A percentile compares a stretch with the other conserved stretches of the same genome.
Evolutionary conservation across 805 yeast species (phyloP).

Genomic region (Wickerhamomyces bovis): DNA sequence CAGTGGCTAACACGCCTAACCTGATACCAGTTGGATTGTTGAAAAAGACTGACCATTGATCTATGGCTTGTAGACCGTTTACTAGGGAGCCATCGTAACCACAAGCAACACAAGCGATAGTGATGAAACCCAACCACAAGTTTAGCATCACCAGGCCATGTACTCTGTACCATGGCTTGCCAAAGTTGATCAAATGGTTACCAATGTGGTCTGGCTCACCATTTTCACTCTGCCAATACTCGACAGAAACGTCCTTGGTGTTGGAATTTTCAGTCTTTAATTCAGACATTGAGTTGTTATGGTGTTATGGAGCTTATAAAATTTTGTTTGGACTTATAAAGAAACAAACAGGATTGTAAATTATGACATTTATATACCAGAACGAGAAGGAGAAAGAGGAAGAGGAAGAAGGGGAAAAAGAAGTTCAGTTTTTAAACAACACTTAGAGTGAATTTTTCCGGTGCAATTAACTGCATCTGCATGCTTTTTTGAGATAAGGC

Average conservation of each 20-base stretch:
- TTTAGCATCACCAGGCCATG: slow-evolving; percentile 35
- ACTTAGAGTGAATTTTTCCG: too few species aligned
- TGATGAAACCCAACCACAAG: slow-evolving; percentile 32
- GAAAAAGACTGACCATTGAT: slow-evolving; percentile 35
- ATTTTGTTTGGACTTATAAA: too few species aligned
- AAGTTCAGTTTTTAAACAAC: too few species aligned
- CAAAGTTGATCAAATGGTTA: slow-evolving; percentile 22
- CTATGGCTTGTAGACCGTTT: slow-evolving; percentile 44
- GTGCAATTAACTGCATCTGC: too few species aligned
- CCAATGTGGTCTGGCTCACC: background rate
- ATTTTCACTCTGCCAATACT: background rate
- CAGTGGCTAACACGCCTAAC: slow-evolving; percentile 35
- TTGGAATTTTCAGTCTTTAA: background rate
- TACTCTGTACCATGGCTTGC: slow-evolving; percentile 29
- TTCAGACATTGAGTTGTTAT: background rate
- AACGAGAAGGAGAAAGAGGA: too few species aligned
- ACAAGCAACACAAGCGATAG: slow-evolving; percentile 41
- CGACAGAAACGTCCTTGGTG: background rate
- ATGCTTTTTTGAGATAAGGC: too few species aligned
- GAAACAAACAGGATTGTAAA: too few species aligned
- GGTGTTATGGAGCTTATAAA: too few species aligned
- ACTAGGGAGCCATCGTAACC: slow-evolving; percentile 46
- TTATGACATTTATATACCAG: too few species aligned
- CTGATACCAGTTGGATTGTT: slow-evolving; percentile 33
- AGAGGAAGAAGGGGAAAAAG: too few species aligned